These are phyloP conservation scores for Calonectria hawksworthii DNA, from an alignment of 2,329 filamentous ascomycete species.

Conservation along the genomic window DNA sequence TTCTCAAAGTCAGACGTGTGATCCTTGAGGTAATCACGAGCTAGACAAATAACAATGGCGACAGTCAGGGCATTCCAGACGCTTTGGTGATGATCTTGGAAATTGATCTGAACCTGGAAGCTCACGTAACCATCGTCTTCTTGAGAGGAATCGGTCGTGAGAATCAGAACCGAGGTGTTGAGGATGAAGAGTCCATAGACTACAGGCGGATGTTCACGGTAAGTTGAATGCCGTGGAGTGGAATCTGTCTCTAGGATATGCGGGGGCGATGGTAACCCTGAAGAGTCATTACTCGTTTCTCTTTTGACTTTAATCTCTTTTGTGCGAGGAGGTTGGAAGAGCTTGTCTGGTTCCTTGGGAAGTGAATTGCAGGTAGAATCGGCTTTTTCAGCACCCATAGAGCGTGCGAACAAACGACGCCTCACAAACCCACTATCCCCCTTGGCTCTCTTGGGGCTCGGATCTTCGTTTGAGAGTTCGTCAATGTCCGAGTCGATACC, in stretches of 20 bases:
- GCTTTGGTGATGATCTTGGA: conserved; percentile 55
- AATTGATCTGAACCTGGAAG: conserved; percentile 59
- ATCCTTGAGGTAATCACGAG: conserved; percentile 55
- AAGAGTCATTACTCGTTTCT: background rate
- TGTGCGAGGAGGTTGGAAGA: background rate
- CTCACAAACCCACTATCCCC: conserved; percentile 30
- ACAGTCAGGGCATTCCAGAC: conserved; percentile 62
- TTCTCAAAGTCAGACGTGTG: conserved; percentile 54
- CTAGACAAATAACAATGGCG: conserved; percentile 56
- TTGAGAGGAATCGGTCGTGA: conserved; percentile 56
- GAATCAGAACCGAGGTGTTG: conserved; percentile 54
- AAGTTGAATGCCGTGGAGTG: conserved; percentile 32
- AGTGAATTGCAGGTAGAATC: conserved; percentile 18
- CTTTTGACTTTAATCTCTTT: background rate
- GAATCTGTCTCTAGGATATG: conserved; percentile 20
- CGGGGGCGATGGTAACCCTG: background rate
- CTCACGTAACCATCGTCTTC: conserved; percentile 54
- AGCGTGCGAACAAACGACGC: conserved; percentile 19
- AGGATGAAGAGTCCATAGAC: conserved; percentile 61
- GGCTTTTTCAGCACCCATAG: conserved; percentile 16
- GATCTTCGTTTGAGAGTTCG: conserved; percentile 26
- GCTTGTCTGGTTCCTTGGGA: background rate
- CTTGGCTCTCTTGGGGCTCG: conserved; percentile 16
- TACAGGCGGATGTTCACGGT: conserved; percentile 54
- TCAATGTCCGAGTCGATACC: conserved; percentile 19